Base-by-base conservation (phyloP, 139 green algal genomes). In the Chlamydomonas sp. region DNA sequence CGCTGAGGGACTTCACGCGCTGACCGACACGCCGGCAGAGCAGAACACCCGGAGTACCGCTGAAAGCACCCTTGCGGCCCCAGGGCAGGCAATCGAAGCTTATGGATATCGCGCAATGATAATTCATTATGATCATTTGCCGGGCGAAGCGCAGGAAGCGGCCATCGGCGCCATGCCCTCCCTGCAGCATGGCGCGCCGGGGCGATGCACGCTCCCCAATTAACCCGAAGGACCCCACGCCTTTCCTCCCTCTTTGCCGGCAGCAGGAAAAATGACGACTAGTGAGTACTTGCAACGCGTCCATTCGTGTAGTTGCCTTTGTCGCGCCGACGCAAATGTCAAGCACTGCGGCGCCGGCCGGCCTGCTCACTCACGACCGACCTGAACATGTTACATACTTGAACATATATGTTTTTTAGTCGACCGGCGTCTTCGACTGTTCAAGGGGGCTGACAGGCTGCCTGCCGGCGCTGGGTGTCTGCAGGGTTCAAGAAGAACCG, bases 401-500 rank as follows among this genome's bases (percentile, higher is more conserved):
- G 8, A 4, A 20, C 12, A 49, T 20, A 5, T 5, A 72, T 17
- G 12, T 60, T 7, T 17, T n/a, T 5, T 20, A n/a, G 31, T 63
- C 15, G 0, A 12, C 31, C n/a, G 72, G 59, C 59, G 15, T 58
- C 58, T 15, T 81, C 1, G 31, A 49, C 31, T 17, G 3, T 31
- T 31, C 31, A 3, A 63, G 73, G 1, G 17, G 73, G 7, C 57
- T 31, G 8, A 66, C 57, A 12, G 16, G 58, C 61, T 15, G 63
- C 66, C 59, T 0, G 16, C 17, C 69, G 73, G 71, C 83, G 68
- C 68, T 73, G 68, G 73, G 62, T 78, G 63, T 57, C 1, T 62
- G 61, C 92, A 96, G 94, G 92, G 80, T 88, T 98, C 67, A 97
- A 94, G 89, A 99, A 99, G 95, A 98, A 99, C 95, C 93, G 98